A percentile compares a stretch with the other conserved stretches of the same genome.
These are phyloP conservation scores for Nematocida sp. DNA, from an alignment of 371 early-diverging fungal genomes.

Conservation along the genomic window DNA sequence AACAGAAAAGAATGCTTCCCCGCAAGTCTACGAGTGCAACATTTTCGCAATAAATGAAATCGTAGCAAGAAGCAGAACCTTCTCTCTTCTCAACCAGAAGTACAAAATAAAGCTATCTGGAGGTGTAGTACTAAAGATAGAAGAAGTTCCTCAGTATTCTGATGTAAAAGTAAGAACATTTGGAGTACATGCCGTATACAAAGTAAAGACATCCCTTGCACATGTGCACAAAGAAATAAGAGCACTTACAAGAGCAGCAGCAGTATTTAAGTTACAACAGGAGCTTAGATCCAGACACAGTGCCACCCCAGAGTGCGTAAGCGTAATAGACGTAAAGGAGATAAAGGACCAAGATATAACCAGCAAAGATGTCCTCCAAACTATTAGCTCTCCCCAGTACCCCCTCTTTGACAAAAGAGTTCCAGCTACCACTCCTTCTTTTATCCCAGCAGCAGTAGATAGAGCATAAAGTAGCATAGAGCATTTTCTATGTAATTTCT, in stretches of 20 bases:
- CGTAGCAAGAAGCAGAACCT: conserved; percentile 94
- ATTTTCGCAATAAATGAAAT: conserved; percentile 96
- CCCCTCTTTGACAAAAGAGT: conserved; percentile 55
- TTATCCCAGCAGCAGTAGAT: conserved; percentile 12
- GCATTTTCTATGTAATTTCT: too few relatives aligned
- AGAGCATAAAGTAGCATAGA: conserved; percentile 20
- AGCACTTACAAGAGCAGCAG: conserved; percentile 82
- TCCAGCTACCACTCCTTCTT: conserved; percentile 14
- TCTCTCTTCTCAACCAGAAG: conserved; percentile 94
- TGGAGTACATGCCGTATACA: conserved; percentile 96
- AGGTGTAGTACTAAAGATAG: conserved; percentile 89
- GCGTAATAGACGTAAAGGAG: conserved; percentile 61
- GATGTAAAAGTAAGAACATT: conserved; percentile 86
- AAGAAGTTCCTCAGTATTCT: conserved; percentile 90
- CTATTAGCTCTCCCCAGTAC: conserved; percentile 45
- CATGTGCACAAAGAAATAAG: conserved; percentile 99
- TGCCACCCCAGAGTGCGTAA: conserved; percentile 54
- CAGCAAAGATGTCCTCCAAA: conserved; percentile 58
- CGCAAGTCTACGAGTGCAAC: conserved; percentile 92
- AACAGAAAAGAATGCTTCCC: conserved; percentile 80
- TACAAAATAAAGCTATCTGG: conserved; percentile 95
- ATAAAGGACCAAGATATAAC: conserved; percentile 55
- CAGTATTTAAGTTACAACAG: conserved; percentile 75
- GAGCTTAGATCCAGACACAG: conserved; percentile 64
- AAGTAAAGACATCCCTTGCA: conserved; percentile 95